These are phyloP conservation scores for Syzygium grande DNA, from an alignment of 345 rosid genomes.

Conservation along the genomic window DNA sequence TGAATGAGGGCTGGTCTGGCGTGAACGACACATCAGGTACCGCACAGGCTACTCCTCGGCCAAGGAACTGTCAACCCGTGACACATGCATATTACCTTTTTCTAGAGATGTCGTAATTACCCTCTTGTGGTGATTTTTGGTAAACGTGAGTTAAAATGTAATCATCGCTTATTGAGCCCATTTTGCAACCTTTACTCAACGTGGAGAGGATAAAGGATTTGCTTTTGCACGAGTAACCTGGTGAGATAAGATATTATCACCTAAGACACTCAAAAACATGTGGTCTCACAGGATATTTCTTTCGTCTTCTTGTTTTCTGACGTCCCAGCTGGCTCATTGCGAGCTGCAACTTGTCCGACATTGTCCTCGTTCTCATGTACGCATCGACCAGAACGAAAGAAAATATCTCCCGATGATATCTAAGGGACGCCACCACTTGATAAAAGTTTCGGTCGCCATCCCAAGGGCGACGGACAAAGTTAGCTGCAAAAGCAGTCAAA, in stretches of 20 bases:
- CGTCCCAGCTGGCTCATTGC: background rate
- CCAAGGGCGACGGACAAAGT: background rate
- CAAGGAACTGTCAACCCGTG: no score
- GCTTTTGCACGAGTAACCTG: background rate
- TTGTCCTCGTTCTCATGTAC: background rate
- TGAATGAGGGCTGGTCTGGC: no score
- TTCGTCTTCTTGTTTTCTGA: background rate
- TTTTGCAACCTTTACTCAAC: background rate
- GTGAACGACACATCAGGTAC: no score
- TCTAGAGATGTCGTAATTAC: background rate
- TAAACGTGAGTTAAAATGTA: background rate
- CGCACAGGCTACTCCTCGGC: no score
- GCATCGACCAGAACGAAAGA: background rate
- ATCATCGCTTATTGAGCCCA: background rate
- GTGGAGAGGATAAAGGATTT: background rate
- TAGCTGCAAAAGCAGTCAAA: background rate
- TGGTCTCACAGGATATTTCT: background rate
- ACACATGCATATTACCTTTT: background rate
- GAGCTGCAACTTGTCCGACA: background rate
- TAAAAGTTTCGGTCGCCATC: background rate
- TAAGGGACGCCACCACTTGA: background rate
- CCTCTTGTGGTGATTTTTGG: background rate
- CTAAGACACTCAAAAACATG: background rate
- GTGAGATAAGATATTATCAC: background rate
- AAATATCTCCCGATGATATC: background rate